Evolutionary conservation across 75 land plant species (phyloP), one percentile per base, ranked within the genome.

Genomic region (Picea glauca): DNA sequence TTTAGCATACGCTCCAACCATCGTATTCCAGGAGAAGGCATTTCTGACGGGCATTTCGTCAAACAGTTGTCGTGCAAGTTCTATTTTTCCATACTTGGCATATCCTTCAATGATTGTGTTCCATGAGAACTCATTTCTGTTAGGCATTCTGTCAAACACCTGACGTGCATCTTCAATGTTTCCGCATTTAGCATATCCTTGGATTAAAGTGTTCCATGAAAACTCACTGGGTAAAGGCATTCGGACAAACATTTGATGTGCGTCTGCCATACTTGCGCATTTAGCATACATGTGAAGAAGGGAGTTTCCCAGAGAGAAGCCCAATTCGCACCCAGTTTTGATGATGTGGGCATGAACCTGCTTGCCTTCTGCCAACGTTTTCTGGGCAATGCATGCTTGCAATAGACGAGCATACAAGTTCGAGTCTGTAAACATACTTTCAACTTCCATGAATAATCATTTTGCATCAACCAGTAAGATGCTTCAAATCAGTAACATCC

Each of bases 181-280:
- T 58, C 65, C 20, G 79, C 82, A 80, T 57, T 89, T 86, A 76
- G 91, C 89, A 84, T 81, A 84, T 8, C 86, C 89, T 58, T 76
- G 54, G 38, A 93, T 77, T 77, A 91, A 76, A 3, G 90, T 77
- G 66, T 90, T 91, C 94, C 93, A 93, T 46, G 94, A 91, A 35
- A 90, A 80, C 40, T 89, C 78, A 77, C 88, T 87, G 12, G 82
- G 81, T 17, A 35, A n/a, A 1, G 78, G 74, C 78, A 91, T 83
- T 17, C 64, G 32, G 0, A 83, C 40, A 59, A 89, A 89, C 1
- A 90, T 81, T 12, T 31, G 77, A 62, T 59, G 67, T n/a, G 93
- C 93, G 32, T 77, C 78, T 40, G 79, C 82, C 26, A 86, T 67
- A 76, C 81, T 88, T 65, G 94, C 93, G 59, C 30, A 21, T n/a